Percentiles rank a stretch among this genome's conserved stretches.
Evolutionary conservation across 805 yeast species (phyloP).

Genomic region (Starmerella lactis-condensi): DNA sequence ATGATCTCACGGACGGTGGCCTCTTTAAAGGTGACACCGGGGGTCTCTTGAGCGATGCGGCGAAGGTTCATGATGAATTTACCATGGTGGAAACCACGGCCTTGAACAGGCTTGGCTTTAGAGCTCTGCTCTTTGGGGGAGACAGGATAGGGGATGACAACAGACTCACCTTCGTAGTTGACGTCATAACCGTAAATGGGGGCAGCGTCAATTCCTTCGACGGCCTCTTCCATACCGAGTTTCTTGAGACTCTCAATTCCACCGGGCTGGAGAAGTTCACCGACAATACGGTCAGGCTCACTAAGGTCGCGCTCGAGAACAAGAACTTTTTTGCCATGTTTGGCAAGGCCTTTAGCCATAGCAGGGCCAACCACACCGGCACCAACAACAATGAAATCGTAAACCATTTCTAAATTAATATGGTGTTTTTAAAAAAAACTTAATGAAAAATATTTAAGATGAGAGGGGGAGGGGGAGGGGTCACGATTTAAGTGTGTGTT

Average conservation of each 20-base stretch:
- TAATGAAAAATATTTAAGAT: no score
- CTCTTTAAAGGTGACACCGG: conserved; percentile 59
- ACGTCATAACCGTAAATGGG: conserved; percentile 68
- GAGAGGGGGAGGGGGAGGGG: no score
- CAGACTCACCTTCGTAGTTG: conserved; percentile 38
- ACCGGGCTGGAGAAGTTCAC: conserved; percentile 91
- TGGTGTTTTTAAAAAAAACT: no score
- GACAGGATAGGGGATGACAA: conserved; percentile 49
- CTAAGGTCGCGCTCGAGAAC: conserved; percentile 74
- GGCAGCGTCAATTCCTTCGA: conserved; percentile 60
- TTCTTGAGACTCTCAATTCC: conserved; percentile 74
- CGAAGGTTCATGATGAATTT: conserved; percentile 65
- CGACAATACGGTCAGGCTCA: conserved; percentile 90
- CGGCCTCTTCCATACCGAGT: conserved; percentile 62
- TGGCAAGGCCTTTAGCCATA: conserved; percentile 72
- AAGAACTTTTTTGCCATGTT: conserved; percentile 71
- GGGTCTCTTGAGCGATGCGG: conserved; percentile 43
- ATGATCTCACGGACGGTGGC: conserved; percentile 61
- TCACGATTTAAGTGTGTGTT: no score
- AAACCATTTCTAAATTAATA: no score
- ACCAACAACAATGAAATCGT: conserved; percentile 83
- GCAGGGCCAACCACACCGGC: conserved; percentile 98
- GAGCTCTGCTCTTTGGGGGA: conserved; percentile 4
- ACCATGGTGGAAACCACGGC: conserved; percentile 89
- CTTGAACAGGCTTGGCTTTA: conserved; percentile 27